Evolutionary conservation across 1,284 basidiomycete genomes (phyloP).

Genomic region (Earliella scabrosa): DNA sequence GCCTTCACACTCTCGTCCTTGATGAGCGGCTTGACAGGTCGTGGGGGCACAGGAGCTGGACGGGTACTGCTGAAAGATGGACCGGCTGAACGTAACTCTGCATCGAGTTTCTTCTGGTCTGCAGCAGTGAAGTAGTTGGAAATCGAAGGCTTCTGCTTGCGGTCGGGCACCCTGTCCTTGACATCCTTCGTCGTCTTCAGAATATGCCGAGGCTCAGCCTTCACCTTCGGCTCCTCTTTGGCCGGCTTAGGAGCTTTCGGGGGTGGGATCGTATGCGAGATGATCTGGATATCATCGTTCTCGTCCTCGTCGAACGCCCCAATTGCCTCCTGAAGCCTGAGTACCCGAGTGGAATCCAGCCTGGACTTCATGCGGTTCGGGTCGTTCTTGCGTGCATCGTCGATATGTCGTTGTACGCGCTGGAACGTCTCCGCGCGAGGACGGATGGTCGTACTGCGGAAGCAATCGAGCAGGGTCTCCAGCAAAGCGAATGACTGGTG

Average conservation of each 20-base stretch:
- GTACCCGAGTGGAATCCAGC: constrained; percentile 59
- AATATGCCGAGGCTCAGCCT: constrained; percentile 11
- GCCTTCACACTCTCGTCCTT: constrained; percentile 18
- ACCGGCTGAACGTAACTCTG: constrained; percentile 6
- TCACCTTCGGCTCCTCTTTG: constrained; percentile 15
- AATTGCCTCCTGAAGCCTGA: constrained; percentile 61
- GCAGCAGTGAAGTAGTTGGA: constrained; percentile 39
- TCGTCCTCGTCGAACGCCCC: constrained; percentile 63
- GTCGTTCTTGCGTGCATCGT: constrained; percentile 55
- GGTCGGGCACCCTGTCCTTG: constrained; percentile 7
- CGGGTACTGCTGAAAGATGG: background rate
- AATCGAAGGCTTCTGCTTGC: constrained; percentile 24
- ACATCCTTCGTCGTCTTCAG: constrained; percentile 12
- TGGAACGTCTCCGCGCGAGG: constrained; percentile 55
- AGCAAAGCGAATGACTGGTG: constrained; percentile 87
- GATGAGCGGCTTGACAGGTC: constrained; percentile 1
- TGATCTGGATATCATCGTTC: constrained; percentile 47
- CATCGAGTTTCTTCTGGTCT: constrained; percentile 38
- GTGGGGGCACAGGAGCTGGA: constrained; percentile 6
- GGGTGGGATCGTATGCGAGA: constrained; percentile 30
- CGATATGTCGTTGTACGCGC: constrained; percentile 64
- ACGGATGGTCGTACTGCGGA: constrained; percentile 56
- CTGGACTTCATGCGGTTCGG: constrained; percentile 50
- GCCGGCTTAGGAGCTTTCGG: constrained; percentile 2
- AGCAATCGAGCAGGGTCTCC: constrained; percentile 75